Conservation (phyloP, 495 filamentous ascomycete species). For the Chaetomium fimeti region DNA sequence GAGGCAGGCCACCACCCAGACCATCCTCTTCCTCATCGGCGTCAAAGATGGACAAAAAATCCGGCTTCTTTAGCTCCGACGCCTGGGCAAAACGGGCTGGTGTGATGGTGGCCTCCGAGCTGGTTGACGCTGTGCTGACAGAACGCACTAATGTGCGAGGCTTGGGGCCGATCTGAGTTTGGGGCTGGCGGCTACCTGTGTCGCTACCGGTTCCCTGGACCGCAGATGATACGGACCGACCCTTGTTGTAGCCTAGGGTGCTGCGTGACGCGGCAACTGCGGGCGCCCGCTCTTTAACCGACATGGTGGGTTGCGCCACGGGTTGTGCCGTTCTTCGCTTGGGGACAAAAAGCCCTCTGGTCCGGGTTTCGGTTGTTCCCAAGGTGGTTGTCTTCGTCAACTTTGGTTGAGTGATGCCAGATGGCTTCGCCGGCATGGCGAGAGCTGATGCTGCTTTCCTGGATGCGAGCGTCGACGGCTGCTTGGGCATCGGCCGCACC, state of each 20-base stretch:
- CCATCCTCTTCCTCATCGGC: slow-evolving; percentile 38
- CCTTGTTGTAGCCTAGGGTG: slow-evolving; percentile 79
- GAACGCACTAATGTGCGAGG: slow-evolving; percentile 34
- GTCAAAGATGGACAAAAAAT: slow-evolving; percentile 49
- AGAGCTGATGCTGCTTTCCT: slow-evolving; percentile 45
- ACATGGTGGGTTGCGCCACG: slow-evolving; percentile 41
- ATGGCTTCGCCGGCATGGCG: slow-evolving; percentile 39
- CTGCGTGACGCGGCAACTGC: slow-evolving; percentile 66
- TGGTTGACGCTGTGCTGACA: slow-evolving; percentile 42
- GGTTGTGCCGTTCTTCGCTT: slow-evolving; percentile 44
- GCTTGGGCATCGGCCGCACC: slow-evolving; percentile 30
- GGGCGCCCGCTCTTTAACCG: slow-evolving; percentile 51
- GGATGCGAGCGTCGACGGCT: slow-evolving; percentile 43
- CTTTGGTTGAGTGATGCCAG: slow-evolving; percentile 35
- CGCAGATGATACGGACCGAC: slow-evolving; percentile 58
- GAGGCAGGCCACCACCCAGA: slow-evolving; percentile 22
- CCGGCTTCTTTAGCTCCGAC: slow-evolving; percentile 38
- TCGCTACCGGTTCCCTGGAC: slow-evolving; percentile 32
- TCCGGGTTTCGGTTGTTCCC: slow-evolving; percentile 36
- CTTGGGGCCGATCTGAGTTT: slow-evolving; percentile 17
- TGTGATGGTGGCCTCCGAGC: slow-evolving; percentile 51
- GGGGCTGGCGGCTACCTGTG: slow-evolving; percentile 11
- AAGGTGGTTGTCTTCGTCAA: slow-evolving; percentile 27
- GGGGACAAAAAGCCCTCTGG: slow-evolving; percentile 38
- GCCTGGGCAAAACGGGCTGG: slow-evolving; percentile 45